Base-by-base conservation (phyloP, 2,329 filamentous ascomycete species). In the Phymatotrichopsis omnivora region DNA sequence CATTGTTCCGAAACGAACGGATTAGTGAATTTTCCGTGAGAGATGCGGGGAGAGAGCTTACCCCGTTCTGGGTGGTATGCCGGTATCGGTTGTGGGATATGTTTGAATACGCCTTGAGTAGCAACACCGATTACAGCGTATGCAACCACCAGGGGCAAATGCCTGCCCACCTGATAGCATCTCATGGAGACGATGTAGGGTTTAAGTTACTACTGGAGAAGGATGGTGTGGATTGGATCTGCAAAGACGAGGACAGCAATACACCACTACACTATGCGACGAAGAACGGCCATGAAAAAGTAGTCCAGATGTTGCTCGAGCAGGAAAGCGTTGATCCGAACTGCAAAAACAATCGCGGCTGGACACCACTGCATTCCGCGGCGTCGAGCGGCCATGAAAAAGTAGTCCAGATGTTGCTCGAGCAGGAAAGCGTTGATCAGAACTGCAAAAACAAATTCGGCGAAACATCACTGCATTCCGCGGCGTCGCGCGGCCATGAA, bases 291-390 rank as follows among this genome's bases (percentile, higher is more conserved):
- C 38, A 45, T 24, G 35, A 57, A 38, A 44, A 40, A 23, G 25
- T 55, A 12, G 52, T 52, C 5, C 29, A 24, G 16, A n/a, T 48
- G 38, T 31, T 55, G 14, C 23, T 55, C 19, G 31, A 39, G 22
- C 30, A 39, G 12, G n/a, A n/a, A n/a, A 47, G 29, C 17, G 44
- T 50, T 30, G 23, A 45, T 37, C 27, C 19, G 34, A 51, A 56
- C 45, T 54, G 46, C 31, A 59, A 51, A 44, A 46, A 40, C 37
- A 40, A 25, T 34, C 16, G 22, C 32, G 40, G 27, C 22, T 54
- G 33, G n/a, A 58, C 41, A 38, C 55, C 52, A 16, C 47, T 57
- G 39, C 54, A 50, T 39, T 53, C 54, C 34, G 58, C 57, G 32
- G 32, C 51, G 17, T 24, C 29, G 2, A 30, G 31, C 3, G 56